These are phyloP conservation scores for Ceratobasidium sp. DNA, from an alignment of 1,284 basidiomycete species.

Conservation along the genomic window DNA sequence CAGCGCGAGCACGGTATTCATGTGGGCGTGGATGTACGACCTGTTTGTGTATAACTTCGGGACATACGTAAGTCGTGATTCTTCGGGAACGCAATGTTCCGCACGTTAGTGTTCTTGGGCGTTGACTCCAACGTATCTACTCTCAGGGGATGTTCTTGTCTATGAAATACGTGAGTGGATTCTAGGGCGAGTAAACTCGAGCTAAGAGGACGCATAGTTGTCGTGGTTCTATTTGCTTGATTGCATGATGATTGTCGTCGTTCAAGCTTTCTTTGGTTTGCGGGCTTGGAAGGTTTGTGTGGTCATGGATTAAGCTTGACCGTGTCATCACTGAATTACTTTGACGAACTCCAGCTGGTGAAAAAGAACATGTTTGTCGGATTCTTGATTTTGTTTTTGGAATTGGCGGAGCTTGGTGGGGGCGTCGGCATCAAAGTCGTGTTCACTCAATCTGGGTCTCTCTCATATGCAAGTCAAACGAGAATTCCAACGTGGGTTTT, in stretches of 20 bases:
- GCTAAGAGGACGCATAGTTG: background rate
- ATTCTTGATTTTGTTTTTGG: background rate
- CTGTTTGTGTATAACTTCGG: constrained; percentile 40
- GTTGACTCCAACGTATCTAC: background rate
- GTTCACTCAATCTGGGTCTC: constrained; percentile 28
- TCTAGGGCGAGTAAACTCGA: background rate
- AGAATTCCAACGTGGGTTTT: constrained; percentile 32
- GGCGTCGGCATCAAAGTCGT: constrained; percentile 35
- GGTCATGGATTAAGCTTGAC: background rate
- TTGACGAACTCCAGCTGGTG: background rate
- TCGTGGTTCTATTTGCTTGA: constrained; percentile 38
- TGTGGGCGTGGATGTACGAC: constrained; percentile 40
- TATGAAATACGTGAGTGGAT: constrained; percentile 39
- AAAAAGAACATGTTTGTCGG: constrained; percentile 18
- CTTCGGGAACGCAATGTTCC: background rate
- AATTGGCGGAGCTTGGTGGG: constrained; percentile 17
- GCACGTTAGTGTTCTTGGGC: too few relatives aligned
- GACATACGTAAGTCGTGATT: constrained; percentile 16
- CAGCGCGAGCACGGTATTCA: constrained; percentile 24
- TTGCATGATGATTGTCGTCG: constrained; percentile 36
- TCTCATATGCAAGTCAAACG: constrained; percentile 7
- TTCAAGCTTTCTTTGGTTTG: constrained; percentile 33
- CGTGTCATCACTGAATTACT: background rate
- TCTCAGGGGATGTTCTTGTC: constrained; percentile 36
- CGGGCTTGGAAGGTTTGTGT: constrained; percentile 28